phyloP scores from a whole-genome alignment of 2,329 filamentous ascomycete species.

The Fusarium austroafricanum region DNA sequence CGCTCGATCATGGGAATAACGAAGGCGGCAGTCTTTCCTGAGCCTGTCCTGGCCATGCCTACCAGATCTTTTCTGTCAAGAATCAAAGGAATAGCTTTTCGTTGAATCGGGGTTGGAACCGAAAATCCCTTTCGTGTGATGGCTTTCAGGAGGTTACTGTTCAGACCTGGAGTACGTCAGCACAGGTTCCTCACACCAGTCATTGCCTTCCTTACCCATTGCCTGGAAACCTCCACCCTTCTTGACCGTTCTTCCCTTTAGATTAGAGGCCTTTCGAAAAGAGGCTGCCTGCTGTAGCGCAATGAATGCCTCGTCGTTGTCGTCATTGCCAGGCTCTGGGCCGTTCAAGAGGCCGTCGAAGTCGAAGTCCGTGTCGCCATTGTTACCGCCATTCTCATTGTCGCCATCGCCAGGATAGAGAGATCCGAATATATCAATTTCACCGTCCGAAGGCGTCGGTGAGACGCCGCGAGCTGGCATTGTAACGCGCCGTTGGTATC shows the following conservation, averaged over 20 bases:
- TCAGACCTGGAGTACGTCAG: conserved; percentile 69
- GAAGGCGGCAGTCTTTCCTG: conserved; percentile 97
- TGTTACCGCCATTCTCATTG: conserved; percentile 55
- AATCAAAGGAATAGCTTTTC: conserved; percentile 93
- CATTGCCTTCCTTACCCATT: conserved; percentile 71
- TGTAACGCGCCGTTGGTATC: conserved; percentile 27
- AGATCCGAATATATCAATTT: conserved; percentile 87
- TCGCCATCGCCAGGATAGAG: conserved; percentile 74
- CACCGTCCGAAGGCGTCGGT: conserved; percentile 86
- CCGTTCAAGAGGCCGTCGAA: conserved; percentile 71
- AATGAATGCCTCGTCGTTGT: conserved; percentile 89
- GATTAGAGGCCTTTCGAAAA: conserved; percentile 84
- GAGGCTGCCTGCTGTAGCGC: conserved; percentile 86
- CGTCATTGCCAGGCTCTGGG: conserved; percentile 60
- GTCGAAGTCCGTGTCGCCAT: conserved; percentile 61
- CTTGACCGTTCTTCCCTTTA: conserved; percentile 88
- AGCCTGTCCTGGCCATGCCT: conserved; percentile 98
- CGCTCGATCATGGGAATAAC: conserved; percentile 98
- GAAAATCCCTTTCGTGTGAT: conserved; percentile 95
- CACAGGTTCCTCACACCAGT: background rate
- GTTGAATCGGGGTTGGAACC: conserved; percentile 95
- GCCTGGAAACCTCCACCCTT: conserved; percentile 97
- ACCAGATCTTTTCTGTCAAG: conserved; percentile 95
- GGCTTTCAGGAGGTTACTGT: conserved; percentile 84
- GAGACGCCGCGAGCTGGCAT: conserved; percentile 83